These are phyloP conservation scores for Sugiyamaella pinicola DNA, from an alignment of 1,139 yeast species.

Conservation along the genomic window DNA sequence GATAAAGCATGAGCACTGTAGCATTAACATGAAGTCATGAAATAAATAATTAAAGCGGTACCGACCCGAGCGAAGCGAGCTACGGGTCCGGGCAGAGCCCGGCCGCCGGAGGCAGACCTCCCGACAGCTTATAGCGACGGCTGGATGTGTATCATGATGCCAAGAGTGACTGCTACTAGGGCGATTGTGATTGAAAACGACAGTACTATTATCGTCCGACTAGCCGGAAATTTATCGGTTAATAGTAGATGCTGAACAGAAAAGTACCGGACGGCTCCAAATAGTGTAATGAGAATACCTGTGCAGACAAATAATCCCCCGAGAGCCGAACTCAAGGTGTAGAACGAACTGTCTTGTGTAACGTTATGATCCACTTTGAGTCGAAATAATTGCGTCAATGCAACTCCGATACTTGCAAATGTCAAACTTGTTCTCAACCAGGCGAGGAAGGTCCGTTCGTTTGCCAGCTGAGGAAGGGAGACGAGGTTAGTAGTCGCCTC, in stretches of 20 bases:
- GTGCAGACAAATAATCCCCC: conserved; percentile 47
- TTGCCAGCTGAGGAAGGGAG: conserved; percentile 59
- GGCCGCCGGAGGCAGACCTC: no score
- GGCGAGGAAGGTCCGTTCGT: conserved; percentile 76
- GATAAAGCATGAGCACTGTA: background rate
- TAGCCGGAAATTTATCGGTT: conserved; percentile 54
- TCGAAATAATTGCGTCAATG: conserved; percentile 55
- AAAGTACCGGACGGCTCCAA: conserved; percentile 51
- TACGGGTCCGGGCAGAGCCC: no score
- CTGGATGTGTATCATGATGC: conserved; percentile 16
- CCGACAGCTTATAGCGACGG: background rate
- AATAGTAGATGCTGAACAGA: conserved; percentile 50
- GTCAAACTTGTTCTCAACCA: conserved; percentile 69
- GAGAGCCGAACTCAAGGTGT: conserved; percentile 30
- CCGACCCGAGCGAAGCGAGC: background rate
- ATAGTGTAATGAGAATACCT: conserved; percentile 46
- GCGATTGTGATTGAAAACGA: conserved; percentile 45
- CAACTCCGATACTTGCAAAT: conserved; percentile 60
- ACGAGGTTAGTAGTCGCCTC: no score
- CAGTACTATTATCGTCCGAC: conserved; percentile 43
- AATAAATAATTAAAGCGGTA: background rate
- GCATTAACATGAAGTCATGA: background rate
- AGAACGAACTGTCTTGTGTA: conserved; percentile 18
- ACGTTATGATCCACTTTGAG: conserved; percentile 31
- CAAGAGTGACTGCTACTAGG: conserved; percentile 21